Evolutionary conservation across 371 early-diverging fungal species (phyloP), one percentile per base, ranked within the genome.

Genomic region (Saksenaea oblongispora): DNA sequence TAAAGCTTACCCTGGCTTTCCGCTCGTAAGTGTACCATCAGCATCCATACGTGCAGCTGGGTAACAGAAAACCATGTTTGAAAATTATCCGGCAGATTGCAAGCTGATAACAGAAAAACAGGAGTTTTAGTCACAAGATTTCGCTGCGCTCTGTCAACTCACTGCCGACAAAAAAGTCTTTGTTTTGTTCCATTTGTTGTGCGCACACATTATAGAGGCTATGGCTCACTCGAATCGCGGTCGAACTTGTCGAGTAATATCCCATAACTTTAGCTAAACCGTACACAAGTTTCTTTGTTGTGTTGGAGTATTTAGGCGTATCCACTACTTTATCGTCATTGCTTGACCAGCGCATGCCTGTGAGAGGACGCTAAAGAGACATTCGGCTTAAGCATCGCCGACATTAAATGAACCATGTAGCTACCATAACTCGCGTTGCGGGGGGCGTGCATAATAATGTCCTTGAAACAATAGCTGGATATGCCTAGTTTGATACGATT

Each of bases 41-140:
- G 71, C 87, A 97, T 88, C 98, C 98, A 98, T 0, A 97, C 87
- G 67, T 97, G 97, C 53, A 98, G 73, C 39, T 92, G 89, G 0
- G 94, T 93, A 14, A 96, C 82, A 17, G 88, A 81, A 64, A 96
- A 97, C 98, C 98, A 98, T 5, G 97, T 90, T 74, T 97, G 95
- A 69, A 96, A 96, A 68, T 91, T 94, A 66, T 93, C 93, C 13
- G 91, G 91, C 31, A 97, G 75, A 24, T 86, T 85, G 61, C 90
- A 89, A 10, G 75, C 88, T 89, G 55, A 35, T 13, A 64, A n/a
- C 5, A 28, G 26, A 26, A 51, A 37, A 53, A 26, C n/a, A 39
- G 39, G 39, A 14, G 15, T 47, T 47, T 18, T 39, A 18, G 22
- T 27, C 27, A 24, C 18, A 42, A 8, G 22, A 7, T 5, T 24